Base-by-base conservation (phyloP, 1,139 yeast genomes). In the Candida freyschussii region DNA sequence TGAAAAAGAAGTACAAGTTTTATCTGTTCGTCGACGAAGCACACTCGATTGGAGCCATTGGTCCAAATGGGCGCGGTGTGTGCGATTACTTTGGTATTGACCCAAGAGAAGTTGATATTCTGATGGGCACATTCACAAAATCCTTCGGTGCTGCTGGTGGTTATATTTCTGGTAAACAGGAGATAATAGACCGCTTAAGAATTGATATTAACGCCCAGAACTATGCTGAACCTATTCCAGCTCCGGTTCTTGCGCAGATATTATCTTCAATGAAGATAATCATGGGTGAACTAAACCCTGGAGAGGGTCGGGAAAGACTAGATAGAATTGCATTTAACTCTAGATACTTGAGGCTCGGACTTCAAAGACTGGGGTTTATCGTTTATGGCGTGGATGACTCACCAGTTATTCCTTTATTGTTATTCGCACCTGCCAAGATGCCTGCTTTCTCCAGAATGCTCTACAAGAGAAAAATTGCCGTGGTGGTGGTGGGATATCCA, bases 71-170 rank as follows among this genome's bases (percentile, higher is more conserved):
- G 32, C 77, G 85, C 53, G 99, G 99, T 54, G 81, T 91, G 23
- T 89, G 97, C 63, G 97, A 93, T 57, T 85, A 85, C 60, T 91
- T 83, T 56, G 80, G 80, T 29, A 74, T 91, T 36, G 74, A 78
- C 45, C 91, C 97, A 24, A 58, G 65, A 14, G 73, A 75, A 32
- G 69, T 91, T 33, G 99, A 91, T 60, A 65, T 93, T 41, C 65
- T 91, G 48, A 91, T 91, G 99, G 99, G 99, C 31, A 91, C 99
- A 7, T 73, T 93, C 39, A 93, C 98, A 34, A 91, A 91, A 62
- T 86, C 96, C 6, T 91, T 91, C 60, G 98, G 99, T 54, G 97
- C 98, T 18, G 87, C 97, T 29, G 99, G 99, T 53, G 99, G 98
- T 30, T 91, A 91, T 57, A 67, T 91, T 45, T 93, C 96, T 15